phyloP scores from a whole-genome alignment of 169 alveolate species.

The Plasmodium coatneyi region DNA sequence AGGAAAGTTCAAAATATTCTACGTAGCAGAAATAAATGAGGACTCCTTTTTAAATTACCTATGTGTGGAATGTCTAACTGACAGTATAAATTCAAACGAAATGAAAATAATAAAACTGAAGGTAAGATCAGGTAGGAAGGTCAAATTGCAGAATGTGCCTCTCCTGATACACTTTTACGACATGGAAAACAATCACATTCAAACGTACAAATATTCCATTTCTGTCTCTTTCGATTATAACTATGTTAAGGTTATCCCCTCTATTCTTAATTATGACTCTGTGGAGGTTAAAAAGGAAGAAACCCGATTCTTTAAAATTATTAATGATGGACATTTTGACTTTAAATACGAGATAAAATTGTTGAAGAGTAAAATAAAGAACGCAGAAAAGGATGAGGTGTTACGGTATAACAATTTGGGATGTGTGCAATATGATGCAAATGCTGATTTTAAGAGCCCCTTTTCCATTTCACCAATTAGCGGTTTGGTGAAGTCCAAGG shows the following conservation, averaged over 20 bases:
- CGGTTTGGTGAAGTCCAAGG: slow-evolving; percentile 55
- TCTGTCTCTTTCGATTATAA: slow-evolving; percentile 64
- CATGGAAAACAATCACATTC: slow-evolving; percentile 50
- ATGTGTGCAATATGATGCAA: background rate
- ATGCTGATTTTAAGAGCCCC: slow-evolving; percentile 8
- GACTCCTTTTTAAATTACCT: slow-evolving; percentile 26
- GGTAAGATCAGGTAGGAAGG: slow-evolving; percentile 30
- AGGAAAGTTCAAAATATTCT: slow-evolving; percentile 41
- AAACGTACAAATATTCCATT: slow-evolving; percentile 48
- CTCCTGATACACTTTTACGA: slow-evolving; percentile 42
- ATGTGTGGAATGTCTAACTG: slow-evolving; percentile 20
- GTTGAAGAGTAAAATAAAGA: slow-evolving; percentile 37
- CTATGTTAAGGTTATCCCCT: slow-evolving; percentile 38
- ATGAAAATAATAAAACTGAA: slow-evolving; percentile 31
- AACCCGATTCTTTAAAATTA: slow-evolving; percentile 48
- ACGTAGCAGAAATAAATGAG: slow-evolving; percentile 40
- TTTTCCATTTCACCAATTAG: slow-evolving; percentile 44
- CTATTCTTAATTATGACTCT: slow-evolving; percentile 35
- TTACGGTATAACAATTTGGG: background rate
- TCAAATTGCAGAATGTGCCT: slow-evolving; percentile 41
- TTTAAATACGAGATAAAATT: slow-evolving; percentile 56
- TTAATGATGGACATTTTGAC: slow-evolving; percentile 66
- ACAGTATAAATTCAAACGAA: slow-evolving; percentile 47
- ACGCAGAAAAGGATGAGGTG: slow-evolving; percentile 15
- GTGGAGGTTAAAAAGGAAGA: slow-evolving; percentile 68